Evolutionary conservation across 1,284 basidiomycete species (phyloP).

Genomic region (Calocybe gambosa): DNA sequence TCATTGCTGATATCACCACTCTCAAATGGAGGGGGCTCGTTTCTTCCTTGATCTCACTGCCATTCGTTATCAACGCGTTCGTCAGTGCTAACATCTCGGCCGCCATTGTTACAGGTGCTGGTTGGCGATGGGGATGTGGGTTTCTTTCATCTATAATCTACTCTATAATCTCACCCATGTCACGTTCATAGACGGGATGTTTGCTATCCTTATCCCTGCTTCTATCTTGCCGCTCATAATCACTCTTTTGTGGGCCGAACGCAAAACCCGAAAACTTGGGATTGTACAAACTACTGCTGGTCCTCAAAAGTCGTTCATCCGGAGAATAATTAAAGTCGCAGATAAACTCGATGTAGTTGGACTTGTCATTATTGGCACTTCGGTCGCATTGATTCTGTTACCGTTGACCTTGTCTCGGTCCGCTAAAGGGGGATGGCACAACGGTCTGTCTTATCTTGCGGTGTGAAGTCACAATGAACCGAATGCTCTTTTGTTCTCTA

Average conservation of each 20-base stretch:
- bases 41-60: slow-evolving; percentile 56
- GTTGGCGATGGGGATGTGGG: slow-evolving; percentile 76
- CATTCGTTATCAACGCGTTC: slow-evolving; percentile 65
- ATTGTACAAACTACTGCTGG: slow-evolving; percentile 23
- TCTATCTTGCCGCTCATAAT: slow-evolving; percentile 53
- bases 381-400: slow-evolving; percentile 57
- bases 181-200: slow-evolving; percentile 54
- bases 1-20: slow-evolving; percentile 77
- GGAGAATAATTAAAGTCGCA: slow-evolving; percentile 26
- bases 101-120: slow-evolving; percentile 44
- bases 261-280: slow-evolving; percentile 50
- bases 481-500: slow-evolving; percentile 16
- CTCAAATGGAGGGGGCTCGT: slow-evolving; percentile 75
- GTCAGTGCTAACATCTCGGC: slow-evolving; percentile 67
- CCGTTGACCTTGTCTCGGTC: slow-evolving; percentile 55
- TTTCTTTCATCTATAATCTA: slow-evolving; percentile 1
- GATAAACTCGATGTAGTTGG: slow-evolving; percentile 47
- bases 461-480: background rate
- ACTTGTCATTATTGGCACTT: slow-evolving; percentile 51
- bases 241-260: slow-evolving; percentile 69
- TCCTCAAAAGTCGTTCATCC: slow-evolving; percentile 10
- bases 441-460: slow-evolving; percentile 27
- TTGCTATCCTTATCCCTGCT: slow-evolving; percentile 53
- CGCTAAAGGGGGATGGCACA: slow-evolving; percentile 38
- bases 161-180: background rate